A percentile compares a stretch with the other conserved stretches of the same genome.
Conservation (phyloP, 2,329 filamentous ascomycete species). For the Thyridium curvatum region DNA sequence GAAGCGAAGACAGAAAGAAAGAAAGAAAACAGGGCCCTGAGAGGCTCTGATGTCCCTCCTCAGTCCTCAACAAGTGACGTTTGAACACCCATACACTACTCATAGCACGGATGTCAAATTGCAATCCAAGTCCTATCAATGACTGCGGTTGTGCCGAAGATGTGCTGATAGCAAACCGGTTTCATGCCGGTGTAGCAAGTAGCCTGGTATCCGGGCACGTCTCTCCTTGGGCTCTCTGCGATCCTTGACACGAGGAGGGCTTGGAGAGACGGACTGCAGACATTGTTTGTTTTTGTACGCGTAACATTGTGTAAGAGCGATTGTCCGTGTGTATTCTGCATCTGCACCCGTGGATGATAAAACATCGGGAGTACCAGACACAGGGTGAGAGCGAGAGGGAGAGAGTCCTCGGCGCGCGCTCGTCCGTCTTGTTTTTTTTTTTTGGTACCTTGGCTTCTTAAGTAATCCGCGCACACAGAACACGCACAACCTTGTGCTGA, state of each 20-base stretch:
- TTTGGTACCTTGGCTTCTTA: no score
- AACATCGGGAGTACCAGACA: no score
- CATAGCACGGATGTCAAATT: slow-evolving; percentile 99
- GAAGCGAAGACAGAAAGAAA: background rate
- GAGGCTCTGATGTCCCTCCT: no score
- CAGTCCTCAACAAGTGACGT: no score
- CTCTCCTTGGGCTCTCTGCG: slow-evolving; percentile 9
- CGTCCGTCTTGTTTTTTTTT: no score
- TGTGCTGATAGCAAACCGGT: slow-evolving; percentile 74
- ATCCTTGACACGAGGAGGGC: slow-evolving; percentile 7
- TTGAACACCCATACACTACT: background rate
- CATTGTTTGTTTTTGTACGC: slow-evolving; percentile 10
- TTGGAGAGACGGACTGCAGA: slow-evolving; percentile 21
- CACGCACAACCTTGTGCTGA: no score
- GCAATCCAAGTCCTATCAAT: slow-evolving; percentile 68
- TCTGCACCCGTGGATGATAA: no score
- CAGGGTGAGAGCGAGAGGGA: no score
- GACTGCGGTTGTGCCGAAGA: slow-evolving; percentile 98
- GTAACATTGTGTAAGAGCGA: background rate
- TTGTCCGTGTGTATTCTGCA: no score
- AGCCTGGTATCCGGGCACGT: slow-evolving; percentile 29
- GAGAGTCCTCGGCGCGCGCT: no score
- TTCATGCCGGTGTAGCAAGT: slow-evolving; percentile 18
- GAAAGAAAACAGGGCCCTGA: no score
- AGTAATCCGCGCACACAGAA: no score